Evolutionary conservation across 768 basidiomycete species (phyloP), one percentile per base, ranked within the genome.

Genomic region (Paxillus involutus): DNA sequence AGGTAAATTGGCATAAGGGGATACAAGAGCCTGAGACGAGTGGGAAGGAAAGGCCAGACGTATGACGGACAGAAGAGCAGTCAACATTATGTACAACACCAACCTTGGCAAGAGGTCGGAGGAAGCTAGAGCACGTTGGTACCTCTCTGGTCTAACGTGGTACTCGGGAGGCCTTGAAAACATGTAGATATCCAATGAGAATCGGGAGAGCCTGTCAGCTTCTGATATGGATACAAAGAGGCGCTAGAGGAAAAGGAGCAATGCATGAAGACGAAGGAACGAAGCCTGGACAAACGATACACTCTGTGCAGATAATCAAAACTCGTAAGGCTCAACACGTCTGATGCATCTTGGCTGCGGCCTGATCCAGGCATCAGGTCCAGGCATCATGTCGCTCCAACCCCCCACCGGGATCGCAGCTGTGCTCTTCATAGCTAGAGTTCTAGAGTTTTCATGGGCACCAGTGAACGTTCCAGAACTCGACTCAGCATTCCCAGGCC

Each of bases 311-410:
- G 8, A 26, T 29, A 0, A 47, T 50, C 24, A 54, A 13, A 56
- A 59, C 32, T 33, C 29, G 6, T 49, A 54, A 11, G 56, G 56
- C 13, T 26, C 14, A 8, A 59, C 0, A 6, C 53, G 47, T 35
- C 47, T 37, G 10, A 60, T 39, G 30, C 59, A 55, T 36, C 42
- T 59, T 6, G 60, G 59, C 21, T 54, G 55, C 2, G 60, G 60
- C 13, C 33, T 47, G 10, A 41, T 30, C 58, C 54, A 51, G 17
- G 53, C 42, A 13, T 55, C 36, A 2, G n/a, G n/a, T 30, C 58
- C 54, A 51, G 17, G 53, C 42, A 13, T 55, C 36, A 2, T n/a
- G n/a, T 11, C 6, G 13, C 19, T 16, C 14, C 17, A 42, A 30
- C 41, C 44, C 37, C 45, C 35, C n/a, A 17, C 19, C 30, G 24